phyloP scores from a whole-genome alignment of 2,329 filamentous ascomycete species.

The Alternaria atra region DNA sequence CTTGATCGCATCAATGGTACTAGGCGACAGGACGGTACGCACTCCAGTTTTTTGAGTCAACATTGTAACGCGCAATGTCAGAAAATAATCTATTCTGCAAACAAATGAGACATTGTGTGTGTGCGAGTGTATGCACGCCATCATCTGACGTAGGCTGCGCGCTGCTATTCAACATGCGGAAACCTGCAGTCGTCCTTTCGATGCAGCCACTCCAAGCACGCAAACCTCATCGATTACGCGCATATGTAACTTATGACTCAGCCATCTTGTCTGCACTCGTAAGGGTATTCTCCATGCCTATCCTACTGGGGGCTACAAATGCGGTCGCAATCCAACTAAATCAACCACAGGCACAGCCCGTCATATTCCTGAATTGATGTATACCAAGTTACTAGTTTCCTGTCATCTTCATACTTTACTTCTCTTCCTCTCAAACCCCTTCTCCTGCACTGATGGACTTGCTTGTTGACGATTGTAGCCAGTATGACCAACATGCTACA shows the following conservation, averaged over 20 bases:
- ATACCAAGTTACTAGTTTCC: too few relatives aligned
- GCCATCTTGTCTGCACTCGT: too few relatives aligned
- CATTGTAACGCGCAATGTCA: background rate
- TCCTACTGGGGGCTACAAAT: too few relatives aligned
- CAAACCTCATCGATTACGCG: background rate
- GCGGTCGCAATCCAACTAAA: too few relatives aligned
- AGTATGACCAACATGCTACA: background rate
- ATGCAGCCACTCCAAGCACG: background rate
- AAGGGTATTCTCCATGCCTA: too few relatives aligned
- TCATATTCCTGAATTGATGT: too few relatives aligned
- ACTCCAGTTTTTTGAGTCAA: background rate
- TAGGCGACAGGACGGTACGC: background rate
- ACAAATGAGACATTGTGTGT: background rate
- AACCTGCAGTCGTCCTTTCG: background rate
- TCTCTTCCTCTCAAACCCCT: too few relatives aligned
- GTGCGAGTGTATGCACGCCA: background rate
- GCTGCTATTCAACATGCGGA: background rate
- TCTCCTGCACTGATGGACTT: background rate
- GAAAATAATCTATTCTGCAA: too few relatives aligned
- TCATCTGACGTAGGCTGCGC: background rate
- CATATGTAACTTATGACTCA: background rate
- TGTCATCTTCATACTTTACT: background rate
- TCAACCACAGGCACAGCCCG: too few relatives aligned
- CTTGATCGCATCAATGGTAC: background rate
- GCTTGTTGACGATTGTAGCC: rapidly evolving